Percentiles rank a stretch among this genome's conserved stretches.
phyloP scores from a whole-genome alignment of 1,139 yeast genomes.

The Diutina scorzettiae region DNA sequence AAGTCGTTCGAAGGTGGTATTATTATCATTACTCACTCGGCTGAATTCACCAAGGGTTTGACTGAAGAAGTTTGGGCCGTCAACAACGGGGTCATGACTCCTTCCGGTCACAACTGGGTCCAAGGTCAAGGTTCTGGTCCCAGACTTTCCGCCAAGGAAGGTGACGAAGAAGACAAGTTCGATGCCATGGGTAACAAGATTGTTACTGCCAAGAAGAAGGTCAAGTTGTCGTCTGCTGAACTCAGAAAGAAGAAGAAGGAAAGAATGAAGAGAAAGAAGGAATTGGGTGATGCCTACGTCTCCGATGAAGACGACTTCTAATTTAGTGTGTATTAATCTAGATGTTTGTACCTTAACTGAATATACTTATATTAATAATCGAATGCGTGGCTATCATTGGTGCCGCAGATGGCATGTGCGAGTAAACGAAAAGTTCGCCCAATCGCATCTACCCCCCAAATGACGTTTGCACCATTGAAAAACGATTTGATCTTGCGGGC shows the following conservation, averaged over 20 bases:
- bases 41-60: constrained; percentile 98
- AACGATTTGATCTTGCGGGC: constrained; percentile 88
- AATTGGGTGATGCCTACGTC: constrained; percentile 96
- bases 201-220: constrained; percentile 91
- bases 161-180: constrained; percentile 93
- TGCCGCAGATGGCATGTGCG: too few relatives aligned
- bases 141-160: constrained; percentile 92
- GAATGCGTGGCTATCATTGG: too few relatives aligned
- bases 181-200: constrained; percentile 99
- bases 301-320: constrained; percentile 74
- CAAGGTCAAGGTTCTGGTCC: constrained; percentile 99
- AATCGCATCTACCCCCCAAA: too few relatives aligned
- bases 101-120: constrained; percentile 99
- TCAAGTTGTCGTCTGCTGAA: constrained; percentile 96
- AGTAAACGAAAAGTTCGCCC: too few relatives aligned
- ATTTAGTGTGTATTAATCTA: constrained; percentile 6
- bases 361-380: too few relatives aligned
- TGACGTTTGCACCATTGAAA: constrained; percentile 52
- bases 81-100: constrained; percentile 94
- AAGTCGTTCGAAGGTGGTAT: constrained; percentile 99
- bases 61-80: constrained; percentile 99
- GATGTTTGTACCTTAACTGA: background rate
- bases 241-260: constrained; percentile 99
- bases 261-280: constrained; percentile 99
- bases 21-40: constrained; percentile 98